Evolutionary conservation across 495 filamentous ascomycete genomes (phyloP), one percentile per base, ranked within the genome.

Genomic region (Podospora bellae-mahoneyi): DNA sequence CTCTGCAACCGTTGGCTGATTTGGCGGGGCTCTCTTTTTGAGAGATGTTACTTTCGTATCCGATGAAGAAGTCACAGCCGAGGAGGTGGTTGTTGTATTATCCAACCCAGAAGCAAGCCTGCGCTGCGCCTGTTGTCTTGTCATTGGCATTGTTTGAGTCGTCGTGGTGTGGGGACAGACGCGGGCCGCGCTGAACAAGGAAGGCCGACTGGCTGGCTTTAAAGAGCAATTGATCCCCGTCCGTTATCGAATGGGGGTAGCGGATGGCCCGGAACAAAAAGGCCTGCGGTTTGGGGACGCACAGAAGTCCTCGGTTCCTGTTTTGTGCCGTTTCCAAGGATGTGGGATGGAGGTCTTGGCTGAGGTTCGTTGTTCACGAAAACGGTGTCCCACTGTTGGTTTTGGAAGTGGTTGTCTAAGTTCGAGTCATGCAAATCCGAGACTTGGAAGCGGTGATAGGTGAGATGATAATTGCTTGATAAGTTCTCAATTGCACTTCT

Each of bases 1-100:
- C 2, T 60, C 19, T 7, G 48, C 19, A 0, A 9, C 39, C 26
- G 18, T 4, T n/a, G 56, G 15, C 56, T 48, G 39, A 13, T 13
- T 48, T 48, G 39, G 39, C 15, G 26, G 3, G 16, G 15, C 26
- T 55, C 64, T 39, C 64, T 66, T 66, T 54, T 44, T 69, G 44
- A 32, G 20, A 26, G 16, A 9, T 15, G 30, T 18, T 0, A 10
- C 20, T 9, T 5, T 10, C 9, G 30, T 27, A 27, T 58, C 55
- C 23, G 55, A 58, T 5, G 54, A n/a, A 7, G 58, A 26, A 60
- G 19, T 26, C 23, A 23, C n/a, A 26, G 64, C 26, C 55, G 64
- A 18, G 4, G 56, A 32, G 27, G 20, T 18, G 0, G 68, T 34
- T 19, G 27, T 28, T 9, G 61, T 48, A 18, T 48, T 13, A 16